Percentiles rank a stretch among this genome's conserved stretches.
Conservation (phyloP, 257 asterid species). For the Forsythia viridissima region DNA sequence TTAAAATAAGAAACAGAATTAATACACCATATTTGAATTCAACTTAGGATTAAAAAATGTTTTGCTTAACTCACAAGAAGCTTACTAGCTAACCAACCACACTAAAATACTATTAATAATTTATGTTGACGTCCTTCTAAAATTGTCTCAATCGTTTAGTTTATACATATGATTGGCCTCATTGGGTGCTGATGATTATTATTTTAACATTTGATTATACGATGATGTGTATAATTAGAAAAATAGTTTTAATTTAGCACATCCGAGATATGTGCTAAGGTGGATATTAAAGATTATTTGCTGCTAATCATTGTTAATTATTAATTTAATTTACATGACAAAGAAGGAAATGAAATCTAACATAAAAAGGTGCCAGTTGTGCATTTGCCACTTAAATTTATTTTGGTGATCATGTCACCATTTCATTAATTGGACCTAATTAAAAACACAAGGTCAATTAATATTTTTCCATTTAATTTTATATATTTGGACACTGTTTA, state of each 20-base stretch:
- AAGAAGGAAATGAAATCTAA: background rate
- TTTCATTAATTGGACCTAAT: background rate
- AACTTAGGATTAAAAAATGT: background rate
- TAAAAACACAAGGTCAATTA: no score
- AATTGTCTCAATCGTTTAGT: background rate
- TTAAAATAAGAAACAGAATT: background rate
- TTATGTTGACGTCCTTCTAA: background rate
- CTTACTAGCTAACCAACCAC: background rate
- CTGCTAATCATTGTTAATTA: background rate
- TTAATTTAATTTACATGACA: background rate
- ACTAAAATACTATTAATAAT: background rate
- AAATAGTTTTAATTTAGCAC: background rate
- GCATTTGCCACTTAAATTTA: background rate
- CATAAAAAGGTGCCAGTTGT: background rate
- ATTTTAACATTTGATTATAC: no score
- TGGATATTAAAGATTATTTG: background rate
- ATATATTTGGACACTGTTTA: background rate
- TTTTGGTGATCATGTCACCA: background rate
- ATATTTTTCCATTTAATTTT: background rate
- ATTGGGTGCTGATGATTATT: background rate
- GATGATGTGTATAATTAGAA: background rate
- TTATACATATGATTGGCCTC: background rate
- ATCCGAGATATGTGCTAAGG: background rate
- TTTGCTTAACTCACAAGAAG: background rate
- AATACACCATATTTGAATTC: background rate